Base-by-base conservation (phyloP, 1,139 yeast genomes). In the Nakaseomyces bracarensis region DNA sequence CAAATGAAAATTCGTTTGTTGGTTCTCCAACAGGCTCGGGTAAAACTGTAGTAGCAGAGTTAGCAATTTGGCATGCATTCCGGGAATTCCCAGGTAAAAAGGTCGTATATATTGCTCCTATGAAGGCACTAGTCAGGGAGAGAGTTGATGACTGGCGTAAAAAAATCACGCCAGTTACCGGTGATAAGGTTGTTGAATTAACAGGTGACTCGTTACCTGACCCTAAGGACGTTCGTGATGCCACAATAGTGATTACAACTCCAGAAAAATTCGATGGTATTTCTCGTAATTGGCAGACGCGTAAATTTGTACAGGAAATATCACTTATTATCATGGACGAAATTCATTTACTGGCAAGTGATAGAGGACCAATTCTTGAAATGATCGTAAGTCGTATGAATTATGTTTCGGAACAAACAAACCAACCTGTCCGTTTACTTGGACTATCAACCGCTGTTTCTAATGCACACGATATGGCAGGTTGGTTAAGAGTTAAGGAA, bases 21-120 rank as follows among this genome's bases (percentile, higher is more conserved):
- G 99, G 99, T 11, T 89, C 97, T 0, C 99, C 99, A 3, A 93
- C 98, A 1, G 98, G 98, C 23, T 91, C 98, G 0, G 99, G 99
- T 51, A 93, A 93, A 61, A 93, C 98, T 0, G 83, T 91, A 34
- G 98, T 93, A 20, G 96, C 97, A 0, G 99, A 93, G 58, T 67
- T 93, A 47, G 97, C 97, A 0, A 84, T 91, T 13, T 93, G 97
- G 97, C 91, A 86, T 59, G 96, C 97, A 0, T 82, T 87, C 58
- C 75, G 71, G 40, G 79, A 82, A 39, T 78, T 72, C 45, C 95
- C 96, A 0, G 80, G 79, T 0, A 80, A 91, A 1, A 89, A 89
- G 54, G 72, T 89, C 39, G 96, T 89, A 8, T 93, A 93, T 60
- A 89, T 93, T 66, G 98, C 98, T 0, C 99, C 99, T 3, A 93